Evolutionary conservation across 495 filamentous ascomycete genomes (phyloP).

Genomic region (Tuber magnatum): DNA sequence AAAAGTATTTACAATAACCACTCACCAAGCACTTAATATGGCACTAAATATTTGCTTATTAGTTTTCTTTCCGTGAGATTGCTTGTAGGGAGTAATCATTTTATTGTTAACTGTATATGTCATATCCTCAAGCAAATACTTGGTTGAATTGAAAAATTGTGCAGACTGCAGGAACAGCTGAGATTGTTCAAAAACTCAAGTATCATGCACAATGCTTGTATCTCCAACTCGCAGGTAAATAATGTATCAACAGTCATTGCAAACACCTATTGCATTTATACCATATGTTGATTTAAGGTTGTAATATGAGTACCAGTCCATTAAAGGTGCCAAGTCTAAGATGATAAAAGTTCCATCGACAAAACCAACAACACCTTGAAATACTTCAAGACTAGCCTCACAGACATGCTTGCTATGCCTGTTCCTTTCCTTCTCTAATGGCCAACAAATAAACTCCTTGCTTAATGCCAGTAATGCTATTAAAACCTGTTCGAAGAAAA

Average conservation of each 20-base stretch:
- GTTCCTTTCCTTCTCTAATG: not conserved
- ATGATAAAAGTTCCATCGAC: constrained; percentile 10
- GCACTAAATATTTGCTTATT: not conserved
- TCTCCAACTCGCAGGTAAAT: not conserved
- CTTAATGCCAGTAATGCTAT: not conserved
- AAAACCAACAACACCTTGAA: constrained; percentile 5
- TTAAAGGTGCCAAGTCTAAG: not conserved
- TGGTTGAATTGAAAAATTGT: not conserved
- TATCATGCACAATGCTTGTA: constrained; percentile 1
- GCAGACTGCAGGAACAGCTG: not conserved
- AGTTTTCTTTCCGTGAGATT: not conserved
- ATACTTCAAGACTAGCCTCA: not conserved
- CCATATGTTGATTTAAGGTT: not conserved
- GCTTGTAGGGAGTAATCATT: constrained; percentile 10
- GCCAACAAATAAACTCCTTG: not conserved
- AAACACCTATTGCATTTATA: constrained; percentile 3
- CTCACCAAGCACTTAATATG: not conserved
- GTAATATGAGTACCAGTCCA: not conserved
- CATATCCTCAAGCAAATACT: constrained; percentile 7
- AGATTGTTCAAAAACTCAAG: not conserved
- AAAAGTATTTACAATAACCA: constrained; percentile 9
- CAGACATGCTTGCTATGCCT: not conserved
- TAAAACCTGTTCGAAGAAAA: not conserved
- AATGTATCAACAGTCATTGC: not conserved
- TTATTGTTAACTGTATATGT: not conserved